phyloP scores from a whole-genome alignment of 495 filamentous ascomycete species.

The Pseudomonodictys pantanalensis region DNA sequence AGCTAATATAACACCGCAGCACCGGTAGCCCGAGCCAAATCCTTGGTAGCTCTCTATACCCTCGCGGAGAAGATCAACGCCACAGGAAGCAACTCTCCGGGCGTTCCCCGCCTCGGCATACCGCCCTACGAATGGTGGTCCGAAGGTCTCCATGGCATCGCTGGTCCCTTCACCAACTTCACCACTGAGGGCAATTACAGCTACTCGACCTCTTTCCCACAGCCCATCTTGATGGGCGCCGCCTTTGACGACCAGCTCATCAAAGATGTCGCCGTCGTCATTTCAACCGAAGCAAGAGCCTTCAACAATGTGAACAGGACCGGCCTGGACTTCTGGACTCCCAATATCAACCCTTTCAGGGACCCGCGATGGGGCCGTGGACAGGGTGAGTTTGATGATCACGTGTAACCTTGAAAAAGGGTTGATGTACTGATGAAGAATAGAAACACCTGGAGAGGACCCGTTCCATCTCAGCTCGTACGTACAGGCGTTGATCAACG shows the following conservation, averaged over 20 bases:
- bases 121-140: conserved; percentile 55
- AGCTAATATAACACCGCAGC: conserved; percentile 13
- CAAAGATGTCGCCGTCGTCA: conserved; percentile 53
- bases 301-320: conserved; percentile 60
- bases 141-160: conserved; percentile 60
- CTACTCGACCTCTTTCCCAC: conserved; percentile 62
- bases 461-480: conserved; percentile 56
- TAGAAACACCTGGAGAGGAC: conserved; percentile 65
- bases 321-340: conserved; percentile 63
- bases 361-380: conserved; percentile 42
- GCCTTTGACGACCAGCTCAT: conserved; percentile 61
- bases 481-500: conserved; percentile 57
- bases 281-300: conserved; percentile 64
- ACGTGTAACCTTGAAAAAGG: background rate
- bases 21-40: conserved; percentile 43
- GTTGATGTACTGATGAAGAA: too few species aligned
- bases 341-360: conserved; percentile 67
- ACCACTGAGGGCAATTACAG: conserved; percentile 50
- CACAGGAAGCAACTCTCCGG: conserved; percentile 53
- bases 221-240: conserved; percentile 58
- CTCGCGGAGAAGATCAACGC: conserved; percentile 58
- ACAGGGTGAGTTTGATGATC: conserved; percentile 20
- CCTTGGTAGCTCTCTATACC: conserved; percentile 43
- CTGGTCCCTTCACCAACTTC: conserved; percentile 52
- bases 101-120: conserved; percentile 57